Conservation (phyloP, 192 early-diverging fungal species). For the Coemansia reversa region DNA sequence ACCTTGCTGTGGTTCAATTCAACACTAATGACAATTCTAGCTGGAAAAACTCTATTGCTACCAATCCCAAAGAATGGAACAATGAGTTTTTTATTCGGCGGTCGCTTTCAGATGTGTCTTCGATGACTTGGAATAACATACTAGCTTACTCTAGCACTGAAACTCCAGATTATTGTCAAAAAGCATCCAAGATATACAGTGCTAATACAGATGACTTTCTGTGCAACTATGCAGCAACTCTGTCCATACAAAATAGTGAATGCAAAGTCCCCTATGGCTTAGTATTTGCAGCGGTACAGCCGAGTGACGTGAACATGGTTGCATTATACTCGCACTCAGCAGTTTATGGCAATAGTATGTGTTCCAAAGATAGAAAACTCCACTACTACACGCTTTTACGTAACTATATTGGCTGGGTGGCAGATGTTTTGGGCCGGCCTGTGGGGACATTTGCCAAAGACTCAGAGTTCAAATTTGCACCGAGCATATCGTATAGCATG, state of each 20-base stretch:
- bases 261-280: constrained; percentile 43
- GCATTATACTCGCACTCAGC: constrained; percentile 41
- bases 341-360: constrained; percentile 35
- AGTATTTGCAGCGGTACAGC: constrained; percentile 39
- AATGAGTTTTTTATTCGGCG: constrained; percentile 27
- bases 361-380: constrained; percentile 25
- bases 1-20: constrained; percentile 43
- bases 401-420: constrained; percentile 47
- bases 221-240: constrained; percentile 29
- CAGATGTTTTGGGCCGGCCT: constrained; percentile 18
- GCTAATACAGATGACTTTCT: constrained; percentile 37
- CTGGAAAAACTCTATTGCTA: constrained; percentile 39
- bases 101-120: constrained; percentile 13
- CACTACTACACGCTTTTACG: constrained; percentile 48
- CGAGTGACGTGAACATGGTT: constrained; percentile 22
- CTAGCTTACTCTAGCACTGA: constrained; percentile 12
- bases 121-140: constrained; percentile 23
- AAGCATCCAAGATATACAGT: constrained; percentile 24
- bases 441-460: constrained; percentile 33
- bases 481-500: constrained; percentile 24
- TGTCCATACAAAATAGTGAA: constrained; percentile 20
- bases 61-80: constrained; percentile 33
- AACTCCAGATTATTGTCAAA: constrained; percentile 29
- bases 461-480: constrained; percentile 16
- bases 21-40: not conserved